phyloP scores from a whole-genome alignment of 257 asterid genomes.

The Jaltomata sinuosa region DNA sequence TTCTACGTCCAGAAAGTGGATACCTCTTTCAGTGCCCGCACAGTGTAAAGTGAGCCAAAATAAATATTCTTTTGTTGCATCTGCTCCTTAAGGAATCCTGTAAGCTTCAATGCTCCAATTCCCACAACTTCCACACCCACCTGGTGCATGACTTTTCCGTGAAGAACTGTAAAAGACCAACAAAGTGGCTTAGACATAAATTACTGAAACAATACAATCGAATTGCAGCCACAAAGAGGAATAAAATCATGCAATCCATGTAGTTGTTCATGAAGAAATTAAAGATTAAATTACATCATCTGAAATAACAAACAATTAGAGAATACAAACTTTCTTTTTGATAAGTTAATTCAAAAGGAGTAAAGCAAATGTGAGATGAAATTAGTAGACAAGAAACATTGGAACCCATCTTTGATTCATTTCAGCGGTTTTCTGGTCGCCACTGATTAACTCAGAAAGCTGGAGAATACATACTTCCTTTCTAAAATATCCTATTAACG shows the following conservation, averaged over 20 bases:
- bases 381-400: neutral
- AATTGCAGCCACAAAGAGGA: neutral
- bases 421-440: neutral
- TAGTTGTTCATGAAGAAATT: neutral
- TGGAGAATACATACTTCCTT: neutral
- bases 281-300: neutral
- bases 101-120: conserved; percentile 88
- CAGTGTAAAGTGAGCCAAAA: conserved; percentile 81
- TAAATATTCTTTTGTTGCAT: conserved; percentile 71
- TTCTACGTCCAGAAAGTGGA: neutral
- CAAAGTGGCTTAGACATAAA: neutral
- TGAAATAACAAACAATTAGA: neutral
- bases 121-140: conserved; percentile 86
- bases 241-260: neutral
- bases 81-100: conserved; percentile 80
- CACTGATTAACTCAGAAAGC: neutral
- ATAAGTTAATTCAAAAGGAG: neutral
- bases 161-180: conserved; percentile 41
- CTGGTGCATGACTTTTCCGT: conserved; percentile 77
- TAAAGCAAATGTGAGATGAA: neutral
- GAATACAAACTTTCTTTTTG: neutral
- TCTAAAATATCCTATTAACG: neutral
- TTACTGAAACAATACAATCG: neutral
- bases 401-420: neutral
- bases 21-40: conserved; percentile 92